A percentile compares a stretch with the other conserved stretches of the same genome.
Evolutionary conservation across 208 protist genomes (phyloP).

Genomic region (Crithidia brevicula): DNA sequence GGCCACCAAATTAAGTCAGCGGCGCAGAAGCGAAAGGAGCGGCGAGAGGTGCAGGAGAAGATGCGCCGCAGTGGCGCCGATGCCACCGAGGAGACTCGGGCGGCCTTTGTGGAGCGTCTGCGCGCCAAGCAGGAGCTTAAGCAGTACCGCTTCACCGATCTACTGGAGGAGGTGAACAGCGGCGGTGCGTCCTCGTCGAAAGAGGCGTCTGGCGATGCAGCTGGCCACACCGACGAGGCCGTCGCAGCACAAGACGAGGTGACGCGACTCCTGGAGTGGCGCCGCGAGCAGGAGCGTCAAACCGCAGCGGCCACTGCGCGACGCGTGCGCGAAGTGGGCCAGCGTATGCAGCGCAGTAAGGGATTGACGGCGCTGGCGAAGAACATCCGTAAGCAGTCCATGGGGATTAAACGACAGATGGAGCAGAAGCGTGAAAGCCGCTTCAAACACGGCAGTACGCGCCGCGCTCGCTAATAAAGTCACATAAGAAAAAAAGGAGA

Average conservation of each 20-base stretch:
- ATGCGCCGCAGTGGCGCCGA: conserved; percentile 43
- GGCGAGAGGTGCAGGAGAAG: conserved; percentile 72
- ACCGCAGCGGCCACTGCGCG: conserved; percentile 48
- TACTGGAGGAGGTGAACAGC: conserved; percentile 32
- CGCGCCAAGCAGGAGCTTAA: conserved; percentile 68
- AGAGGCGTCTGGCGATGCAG: neutral
- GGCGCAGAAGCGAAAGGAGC: conserved; percentile 73
- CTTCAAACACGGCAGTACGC: conserved; percentile 67
- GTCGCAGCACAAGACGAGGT: conserved; percentile 52
- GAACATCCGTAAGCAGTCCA: conserved; percentile 78
- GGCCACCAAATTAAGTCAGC: conserved; percentile 67
- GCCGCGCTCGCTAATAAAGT: conserved; percentile 62
- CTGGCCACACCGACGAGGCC: conserved; percentile 27
- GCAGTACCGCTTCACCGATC: conserved; percentile 63
- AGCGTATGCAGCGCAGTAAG: conserved; percentile 84
- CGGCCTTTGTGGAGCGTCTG: conserved; percentile 43
- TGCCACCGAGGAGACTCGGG: conserved; percentile 35
- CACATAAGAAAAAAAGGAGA: conserved; percentile 25
- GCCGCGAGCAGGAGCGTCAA: conserved; percentile 45
- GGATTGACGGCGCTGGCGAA: conserved; percentile 79
- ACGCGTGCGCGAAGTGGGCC: conserved; percentile 73
- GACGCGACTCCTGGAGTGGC: conserved; percentile 48
- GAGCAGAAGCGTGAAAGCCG: conserved; percentile 67
- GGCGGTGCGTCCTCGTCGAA: conserved; percentile 23
- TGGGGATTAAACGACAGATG: conserved; percentile 69